phyloP scores from a whole-genome alignment of 345 rosid species.

The Corymbia maculata region DNA sequence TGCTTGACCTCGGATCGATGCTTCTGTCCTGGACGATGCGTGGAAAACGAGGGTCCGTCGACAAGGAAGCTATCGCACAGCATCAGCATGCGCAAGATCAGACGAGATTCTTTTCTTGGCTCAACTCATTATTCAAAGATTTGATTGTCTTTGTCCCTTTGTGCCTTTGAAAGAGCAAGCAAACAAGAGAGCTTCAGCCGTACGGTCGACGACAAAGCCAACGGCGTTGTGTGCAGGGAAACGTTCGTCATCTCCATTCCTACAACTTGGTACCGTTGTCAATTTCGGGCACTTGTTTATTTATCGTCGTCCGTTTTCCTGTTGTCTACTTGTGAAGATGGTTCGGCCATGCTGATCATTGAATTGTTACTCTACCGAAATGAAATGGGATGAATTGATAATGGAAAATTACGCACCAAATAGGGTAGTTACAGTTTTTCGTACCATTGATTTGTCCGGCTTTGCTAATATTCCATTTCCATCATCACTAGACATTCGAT shows the following conservation, averaged over 20 bases:
- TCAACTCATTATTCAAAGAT: background rate
- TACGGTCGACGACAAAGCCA: background rate
- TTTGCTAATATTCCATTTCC: background rate
- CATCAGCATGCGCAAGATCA: background rate
- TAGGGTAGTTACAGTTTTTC: background rate
- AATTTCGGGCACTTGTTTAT: background rate
- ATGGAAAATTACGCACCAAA: background rate
- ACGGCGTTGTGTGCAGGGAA: background rate
- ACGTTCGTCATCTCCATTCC: background rate
- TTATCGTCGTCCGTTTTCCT: background rate
- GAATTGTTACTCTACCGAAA: background rate
- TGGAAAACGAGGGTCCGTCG: background rate
- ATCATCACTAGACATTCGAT: background rate
- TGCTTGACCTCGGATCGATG: background rate
- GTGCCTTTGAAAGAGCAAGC: constrained; percentile 1
- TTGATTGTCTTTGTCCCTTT: background rate
- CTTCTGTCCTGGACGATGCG: background rate
- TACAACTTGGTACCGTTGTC: background rate
- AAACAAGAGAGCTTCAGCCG: background rate
- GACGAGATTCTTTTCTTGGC: background rate
- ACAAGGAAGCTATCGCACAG: background rate
- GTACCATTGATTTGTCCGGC: background rate
- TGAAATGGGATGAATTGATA: background rate
- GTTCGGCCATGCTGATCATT: background rate
- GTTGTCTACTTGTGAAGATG: background rate